Evolutionary conservation across 129 eudicot species (phyloP).

Genomic region (Gnaphalium uliginosum): DNA sequence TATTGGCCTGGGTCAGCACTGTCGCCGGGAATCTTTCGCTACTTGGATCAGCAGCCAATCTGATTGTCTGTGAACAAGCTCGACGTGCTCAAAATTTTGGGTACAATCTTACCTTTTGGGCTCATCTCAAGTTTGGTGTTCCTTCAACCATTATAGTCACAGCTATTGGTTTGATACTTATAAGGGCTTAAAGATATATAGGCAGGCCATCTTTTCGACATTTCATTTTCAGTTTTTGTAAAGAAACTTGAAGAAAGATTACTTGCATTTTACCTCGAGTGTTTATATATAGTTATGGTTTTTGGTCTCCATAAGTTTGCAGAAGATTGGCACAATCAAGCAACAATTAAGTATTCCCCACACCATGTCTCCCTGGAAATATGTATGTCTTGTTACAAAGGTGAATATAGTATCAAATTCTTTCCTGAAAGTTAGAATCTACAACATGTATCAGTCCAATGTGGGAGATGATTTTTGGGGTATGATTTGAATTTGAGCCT

Average conservation of each 20-base stretch:
- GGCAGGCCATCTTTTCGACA: neutral
- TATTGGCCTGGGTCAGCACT: conserved; percentile 94
- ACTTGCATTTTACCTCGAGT: neutral
- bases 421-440: neutral
- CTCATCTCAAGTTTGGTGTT: conserved; percentile 83
- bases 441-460: neutral
- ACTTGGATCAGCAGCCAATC: conserved; percentile 89
- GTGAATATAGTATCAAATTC: neutral
- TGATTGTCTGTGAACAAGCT: conserved; percentile 96
- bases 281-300: neutral
- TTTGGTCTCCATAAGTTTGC: neutral
- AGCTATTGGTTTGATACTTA: conserved; percentile 76
- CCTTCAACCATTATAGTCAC: conserved; percentile 81
- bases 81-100: conserved; percentile 67
- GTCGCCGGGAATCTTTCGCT: conserved; percentile 87
- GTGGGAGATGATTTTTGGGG: neutral
- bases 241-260: neutral
- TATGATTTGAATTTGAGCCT: neutral
- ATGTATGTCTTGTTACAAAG: neutral
- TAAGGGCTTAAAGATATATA: conserved; percentile 47
- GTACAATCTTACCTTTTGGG: conserved; percentile 77
- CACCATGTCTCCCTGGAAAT: neutral
- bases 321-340: neutral
- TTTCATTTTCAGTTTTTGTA: conserved; percentile 4
- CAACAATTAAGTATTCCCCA: neutral